Base-by-base conservation (phyloP, 345 rosid genomes). In the Gynandropsis gynandra region DNA sequence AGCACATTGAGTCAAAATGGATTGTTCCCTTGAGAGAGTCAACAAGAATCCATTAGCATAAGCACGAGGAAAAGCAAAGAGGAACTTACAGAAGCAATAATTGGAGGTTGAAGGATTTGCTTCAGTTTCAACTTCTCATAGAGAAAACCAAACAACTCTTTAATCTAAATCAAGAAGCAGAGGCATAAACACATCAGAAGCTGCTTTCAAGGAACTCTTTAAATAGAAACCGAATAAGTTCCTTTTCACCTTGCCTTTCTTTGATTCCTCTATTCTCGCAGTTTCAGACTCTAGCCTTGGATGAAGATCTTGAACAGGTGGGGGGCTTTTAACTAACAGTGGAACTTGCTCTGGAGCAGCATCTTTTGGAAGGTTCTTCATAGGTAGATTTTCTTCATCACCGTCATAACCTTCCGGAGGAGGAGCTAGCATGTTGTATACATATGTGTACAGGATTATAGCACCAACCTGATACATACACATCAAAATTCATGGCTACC, bases 81-180 rank as follows among this genome's bases (percentile, higher is more conserved):
- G 56, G 32, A 55, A 71, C 94, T 76, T 73, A 93, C 97, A 6
- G 97, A 93, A 66, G 99, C 97, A 77, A 88, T 57, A 39, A 93
- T 88, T 27, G 99, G 82, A 20, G 97, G 95, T 55, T 88, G 95
- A 71, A 88, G 77, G 52, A 88, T 78, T 79, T 85, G 99, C 77
- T 93, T 83, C 59, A 93, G 87, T 78, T 88, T 93, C 76, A 93
- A 73, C 69, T 83, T 93, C 46, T 88, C 83, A 52, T 74, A 83
- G 35, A 93, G 40, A 34, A 71, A 85, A 35, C 44, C 66, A 8
- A 83, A 67, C 63, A 93, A 9, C 34, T 48, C 56, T 63, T 70
- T 65, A 15, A 93, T 61, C 95, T 93, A 79, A 67, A 77, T 36
- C 20, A 57, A 65, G 16, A 54, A 64, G 40, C 58, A 68, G 44